A percentile compares a stretch with the other conserved stretches of the same genome.
Evolutionary conservation across 2,329 filamentous ascomycete genomes (phyloP).

Genomic region (Cryphonectria japonica): DNA sequence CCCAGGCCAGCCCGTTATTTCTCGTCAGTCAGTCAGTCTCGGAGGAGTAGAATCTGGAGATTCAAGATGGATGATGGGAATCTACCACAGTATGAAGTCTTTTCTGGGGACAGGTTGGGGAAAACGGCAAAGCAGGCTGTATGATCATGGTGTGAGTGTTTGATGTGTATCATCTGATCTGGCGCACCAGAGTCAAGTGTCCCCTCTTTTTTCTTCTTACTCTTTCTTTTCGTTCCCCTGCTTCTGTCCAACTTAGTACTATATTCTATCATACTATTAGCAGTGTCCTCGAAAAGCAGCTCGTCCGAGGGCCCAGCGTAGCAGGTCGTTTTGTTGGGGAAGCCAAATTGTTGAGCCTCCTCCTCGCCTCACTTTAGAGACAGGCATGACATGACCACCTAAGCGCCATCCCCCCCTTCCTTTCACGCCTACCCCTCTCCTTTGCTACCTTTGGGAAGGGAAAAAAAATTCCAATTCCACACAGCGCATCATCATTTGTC

Average conservation of each 20-base stretch:
- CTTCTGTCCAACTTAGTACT: neutral
- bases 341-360: constrained; percentile 29
- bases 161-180: neutral
- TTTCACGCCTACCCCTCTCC: neutral
- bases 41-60: too few species aligned
- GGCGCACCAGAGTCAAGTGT: neutral
- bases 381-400: neutral
- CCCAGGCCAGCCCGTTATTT: neutral
- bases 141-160: neutral
- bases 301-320: neutral
- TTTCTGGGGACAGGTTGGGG: neutral
- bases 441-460: neutral
- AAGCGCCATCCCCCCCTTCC: neutral
- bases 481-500: constrained; percentile 1
- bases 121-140: neutral
- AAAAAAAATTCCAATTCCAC: neutral
- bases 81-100: too few species aligned
- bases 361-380: neutral
- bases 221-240: neutral
- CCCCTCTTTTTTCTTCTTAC: neutral
- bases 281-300: neutral
- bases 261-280: neutral
- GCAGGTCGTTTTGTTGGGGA: constrained; percentile 26
- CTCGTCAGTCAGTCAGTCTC: neutral
- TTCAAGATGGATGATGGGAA: too few species aligned